phyloP scores from a whole-genome alignment of 2,329 filamentous ascomycete genomes.

The Teratosphaeria epicoccoides region DNA sequence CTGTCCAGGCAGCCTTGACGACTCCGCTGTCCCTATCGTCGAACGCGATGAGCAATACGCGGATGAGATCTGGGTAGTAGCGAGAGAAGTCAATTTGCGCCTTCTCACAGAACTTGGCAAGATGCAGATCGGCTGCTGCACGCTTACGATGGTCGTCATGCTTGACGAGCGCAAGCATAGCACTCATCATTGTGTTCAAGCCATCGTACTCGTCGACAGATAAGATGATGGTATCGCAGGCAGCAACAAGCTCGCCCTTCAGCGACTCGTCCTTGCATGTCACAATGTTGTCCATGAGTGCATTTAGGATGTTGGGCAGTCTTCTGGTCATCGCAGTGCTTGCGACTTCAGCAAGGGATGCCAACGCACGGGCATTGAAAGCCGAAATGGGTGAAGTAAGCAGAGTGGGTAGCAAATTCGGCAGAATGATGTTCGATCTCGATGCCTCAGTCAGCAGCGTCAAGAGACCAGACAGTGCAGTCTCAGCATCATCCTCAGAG shows the following conservation, averaged over 20 bases:
- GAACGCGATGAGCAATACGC: slow-evolving; percentile 81
- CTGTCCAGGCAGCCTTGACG: slow-evolving; percentile 81
- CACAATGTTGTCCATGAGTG: slow-evolving; percentile 87
- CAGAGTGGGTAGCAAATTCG: slow-evolving; percentile 88
- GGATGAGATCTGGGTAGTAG: slow-evolving; percentile 92
- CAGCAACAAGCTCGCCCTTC: slow-evolving; percentile 59
- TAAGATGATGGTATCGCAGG: slow-evolving; percentile 80
- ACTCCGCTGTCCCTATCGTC: slow-evolving; percentile 75
- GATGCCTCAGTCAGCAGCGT: slow-evolving; percentile 90
- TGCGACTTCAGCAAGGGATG: slow-evolving; percentile 85
- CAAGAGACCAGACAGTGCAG: slow-evolving; percentile 82
- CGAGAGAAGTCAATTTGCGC: slow-evolving; percentile 82
- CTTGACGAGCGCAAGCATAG: slow-evolving; percentile 77
- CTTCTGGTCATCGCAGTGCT: slow-evolving; percentile 82
- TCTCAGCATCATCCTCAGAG: slow-evolving; percentile 75
- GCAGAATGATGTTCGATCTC: slow-evolving; percentile 89
- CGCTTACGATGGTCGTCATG: slow-evolving; percentile 84
- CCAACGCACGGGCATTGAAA: slow-evolving; percentile 90
- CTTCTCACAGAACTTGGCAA: slow-evolving; percentile 75
- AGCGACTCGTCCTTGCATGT: slow-evolving; percentile 64
- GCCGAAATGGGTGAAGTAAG: slow-evolving; percentile 80
- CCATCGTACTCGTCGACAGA: slow-evolving; percentile 96
- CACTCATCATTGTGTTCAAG: slow-evolving; percentile 89
- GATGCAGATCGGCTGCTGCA: slow-evolving; percentile 63
- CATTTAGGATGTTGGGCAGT: slow-evolving; percentile 80